phyloP scores from a whole-genome alignment of 805 yeast species.

The Starmera amethionina region DNA sequence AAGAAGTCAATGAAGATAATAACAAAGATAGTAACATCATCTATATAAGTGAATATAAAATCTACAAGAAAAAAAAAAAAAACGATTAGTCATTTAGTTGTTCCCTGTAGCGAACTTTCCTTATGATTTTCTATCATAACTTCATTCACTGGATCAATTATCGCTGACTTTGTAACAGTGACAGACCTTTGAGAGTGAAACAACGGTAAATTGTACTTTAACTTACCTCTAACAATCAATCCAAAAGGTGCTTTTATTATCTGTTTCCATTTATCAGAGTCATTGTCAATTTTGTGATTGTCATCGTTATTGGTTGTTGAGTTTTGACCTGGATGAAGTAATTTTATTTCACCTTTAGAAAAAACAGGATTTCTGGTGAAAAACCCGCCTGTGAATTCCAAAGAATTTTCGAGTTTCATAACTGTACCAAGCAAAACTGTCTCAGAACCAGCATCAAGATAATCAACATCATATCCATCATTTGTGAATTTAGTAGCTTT shows the following conservation, averaged over 20 bases:
- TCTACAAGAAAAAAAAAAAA: too few relatives aligned
- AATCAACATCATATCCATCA: constrained; percentile 3
- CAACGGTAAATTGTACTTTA: constrained; percentile 70
- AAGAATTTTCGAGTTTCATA: constrained; percentile 54
- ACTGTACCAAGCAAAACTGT: constrained; percentile 75
- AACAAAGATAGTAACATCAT: too few relatives aligned
- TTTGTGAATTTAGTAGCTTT: constrained; percentile 40
- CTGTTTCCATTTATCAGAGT: constrained; percentile 54
- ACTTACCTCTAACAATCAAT: constrained; percentile 70
- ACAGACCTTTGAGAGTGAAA: constrained; percentile 41
- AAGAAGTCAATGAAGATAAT: too few relatives aligned
- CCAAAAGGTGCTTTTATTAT: constrained; percentile 79
- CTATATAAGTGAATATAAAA: too few relatives aligned
- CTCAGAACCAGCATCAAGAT: constrained; percentile 20
- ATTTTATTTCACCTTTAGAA: constrained; percentile 62
- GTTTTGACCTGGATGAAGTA: constrained; percentile 59
- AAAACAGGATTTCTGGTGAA: constrained; percentile 49
- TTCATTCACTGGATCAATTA: constrained; percentile 40
- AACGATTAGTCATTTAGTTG: too few relatives aligned
- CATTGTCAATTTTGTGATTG: constrained; percentile 20
- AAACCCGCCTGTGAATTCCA: constrained; percentile 69
- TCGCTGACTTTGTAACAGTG: constrained; percentile 48
- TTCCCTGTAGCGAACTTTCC: too few relatives aligned
- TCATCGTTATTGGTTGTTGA: constrained; percentile 16
- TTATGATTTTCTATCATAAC: too few relatives aligned